Conservation (phyloP, 1,284 basidiomycete species). For the Schizopora paradoxa region DNA sequence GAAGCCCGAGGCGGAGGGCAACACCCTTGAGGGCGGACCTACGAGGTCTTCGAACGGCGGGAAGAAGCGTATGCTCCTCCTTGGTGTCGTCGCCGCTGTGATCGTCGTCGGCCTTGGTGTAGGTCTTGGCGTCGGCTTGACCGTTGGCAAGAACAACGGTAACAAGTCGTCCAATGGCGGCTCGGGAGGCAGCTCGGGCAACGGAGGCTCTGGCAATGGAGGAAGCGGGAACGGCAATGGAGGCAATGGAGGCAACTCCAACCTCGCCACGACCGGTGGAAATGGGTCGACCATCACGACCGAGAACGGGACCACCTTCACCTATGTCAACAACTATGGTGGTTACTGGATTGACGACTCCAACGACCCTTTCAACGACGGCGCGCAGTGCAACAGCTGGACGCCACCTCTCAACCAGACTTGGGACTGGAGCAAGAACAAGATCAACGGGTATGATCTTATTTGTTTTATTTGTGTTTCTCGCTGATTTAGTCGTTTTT, state of each 20-base stretch:
- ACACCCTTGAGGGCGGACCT: not conserved
- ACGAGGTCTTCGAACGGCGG: not conserved
- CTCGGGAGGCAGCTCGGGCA: conserved; percentile 16
- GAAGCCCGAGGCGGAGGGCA: not conserved
- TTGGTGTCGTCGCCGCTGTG: conserved; percentile 30
- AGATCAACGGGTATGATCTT: conserved; percentile 31
- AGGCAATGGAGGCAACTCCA: not conserved
- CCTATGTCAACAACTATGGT: conserved; percentile 66
- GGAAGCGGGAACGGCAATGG: conserved; percentile 11
- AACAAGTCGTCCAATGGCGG: conserved; percentile 18
- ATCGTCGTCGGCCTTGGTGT: conserved; percentile 43
- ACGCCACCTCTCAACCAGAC: conserved; percentile 58
- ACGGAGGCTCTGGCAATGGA: conserved; percentile 18
- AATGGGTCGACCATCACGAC: conserved; percentile 59
- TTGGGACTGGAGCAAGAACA: conserved; percentile 52
- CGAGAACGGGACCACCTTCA: conserved; percentile 60
- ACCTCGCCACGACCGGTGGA: conserved; percentile 38
- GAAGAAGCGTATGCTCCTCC: conserved; percentile 18
- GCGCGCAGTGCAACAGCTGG: conserved; percentile 56
- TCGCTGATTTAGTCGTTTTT: conserved; percentile 14
- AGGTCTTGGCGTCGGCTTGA: conserved; percentile 49
- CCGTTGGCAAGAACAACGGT: conserved; percentile 41
- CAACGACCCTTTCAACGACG: conserved; percentile 59
- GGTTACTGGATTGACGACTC: conserved; percentile 58
- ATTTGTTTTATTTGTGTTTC: conserved; percentile 11